Base-by-base conservation (phyloP, 1,139 yeast species). In the Yamadazyma taylorii region DNA sequence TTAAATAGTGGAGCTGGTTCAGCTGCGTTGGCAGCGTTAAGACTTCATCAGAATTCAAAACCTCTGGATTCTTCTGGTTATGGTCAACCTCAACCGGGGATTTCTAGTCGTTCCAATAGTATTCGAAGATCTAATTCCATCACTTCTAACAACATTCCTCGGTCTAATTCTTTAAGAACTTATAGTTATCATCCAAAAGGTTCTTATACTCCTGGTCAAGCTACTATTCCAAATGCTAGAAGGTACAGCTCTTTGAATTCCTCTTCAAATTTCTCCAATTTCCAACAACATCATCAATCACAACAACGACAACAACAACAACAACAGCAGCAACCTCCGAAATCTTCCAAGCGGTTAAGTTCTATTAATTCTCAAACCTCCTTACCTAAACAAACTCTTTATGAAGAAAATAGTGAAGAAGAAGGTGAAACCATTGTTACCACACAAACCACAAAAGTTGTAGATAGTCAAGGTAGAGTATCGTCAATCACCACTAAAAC, bases 401-500 rank as follows among this genome's bases (percentile, higher is more conserved):
- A 32, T 5, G 43, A 39, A 21, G 49, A 40, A 25, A 43, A 40
- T 32, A 41, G 35, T 24, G 51, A 46, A 4, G 56, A 52, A 6
- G 65, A 56, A 13, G 66, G 55, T 12, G 66, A 63, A 14, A 50
- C 52, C 9, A 47, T 64, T 4, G 50, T 68, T 16, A 66, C 73
- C 11, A 69, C 75, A 13, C 69, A 67, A 39, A 71, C 76, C 5
- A 69, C 75, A 12, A 66, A 64, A 41, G 65, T 70, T 13, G 61
- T 69, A n/a, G 77, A 71, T 40, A 45, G 69, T 4, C 61, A 48
- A 30, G 77, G 77, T 6, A 53, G 75, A 43, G 64, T 71, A 2
- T 64, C 55, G 39, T 67, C 74, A 4, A 61, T 71, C 29, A 71
- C 75, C 17, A 69, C 73, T 5, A 66, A 69, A 45, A 69, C 73